Evolutionary conservation across 2,329 filamentous ascomycete species (phyloP).

Genomic region (Macroventuria anomochaeta): DNA sequence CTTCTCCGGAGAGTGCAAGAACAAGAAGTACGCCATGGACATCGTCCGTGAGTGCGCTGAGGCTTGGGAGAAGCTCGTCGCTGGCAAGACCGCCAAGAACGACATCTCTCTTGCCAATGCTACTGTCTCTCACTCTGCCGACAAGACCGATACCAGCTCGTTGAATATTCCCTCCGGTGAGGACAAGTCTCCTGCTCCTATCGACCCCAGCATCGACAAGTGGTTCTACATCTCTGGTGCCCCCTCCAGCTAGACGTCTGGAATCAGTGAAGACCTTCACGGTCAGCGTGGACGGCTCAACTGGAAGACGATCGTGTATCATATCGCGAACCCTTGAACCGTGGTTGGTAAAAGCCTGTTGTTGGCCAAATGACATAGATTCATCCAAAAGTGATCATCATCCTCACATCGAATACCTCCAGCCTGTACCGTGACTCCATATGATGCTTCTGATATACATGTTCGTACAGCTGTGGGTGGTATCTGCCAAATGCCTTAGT

Average conservation of each 20-base stretch:
- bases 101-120: conserved; percentile 83
- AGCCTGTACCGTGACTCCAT: conserved; percentile 35
- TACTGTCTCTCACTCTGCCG: conserved; percentile 74
- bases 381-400: conserved; percentile 25
- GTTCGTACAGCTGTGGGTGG: conserved; percentile 17
- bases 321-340: conserved; percentile 3
- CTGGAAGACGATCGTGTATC: background rate
- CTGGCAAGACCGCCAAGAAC: conserved; percentile 81
- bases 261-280: background rate
- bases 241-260: conserved; percentile 59
- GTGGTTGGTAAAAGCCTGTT: conserved; percentile 11
- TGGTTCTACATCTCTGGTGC: conserved; percentile 99
- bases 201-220: conserved; percentile 98
- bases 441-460: conserved; percentile 27
- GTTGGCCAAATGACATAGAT: conserved; percentile 24
- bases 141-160: conserved; percentile 72
- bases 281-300: background rate
- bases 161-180: conserved; percentile 80
- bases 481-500: conserved; percentile 22
- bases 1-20: conserved; percentile 99
- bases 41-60: conserved; percentile 95
- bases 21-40: conserved; percentile 97
- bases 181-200: conserved; percentile 83
- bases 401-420: conserved; percentile 4
- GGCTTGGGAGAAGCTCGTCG: conserved; percentile 95